Conservation (phyloP, 1,139 yeast genomes). For the Lipomyces yarrowii region DNA sequence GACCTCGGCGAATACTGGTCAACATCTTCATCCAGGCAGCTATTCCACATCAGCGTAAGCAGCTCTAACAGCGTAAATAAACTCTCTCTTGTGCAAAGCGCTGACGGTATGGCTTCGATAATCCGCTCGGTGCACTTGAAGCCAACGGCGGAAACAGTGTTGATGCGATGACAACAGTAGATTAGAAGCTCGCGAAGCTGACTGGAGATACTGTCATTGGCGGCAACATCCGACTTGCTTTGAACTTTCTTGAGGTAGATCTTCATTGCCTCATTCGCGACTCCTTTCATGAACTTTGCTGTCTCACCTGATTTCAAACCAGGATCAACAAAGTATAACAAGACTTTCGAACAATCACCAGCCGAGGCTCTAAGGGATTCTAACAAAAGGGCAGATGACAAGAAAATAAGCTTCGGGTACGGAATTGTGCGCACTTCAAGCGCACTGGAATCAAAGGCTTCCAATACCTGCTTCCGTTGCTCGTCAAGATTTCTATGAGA, state of each 20-base stretch:
- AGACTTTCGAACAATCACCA: constrained; percentile 77
- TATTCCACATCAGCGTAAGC: constrained; percentile 72
- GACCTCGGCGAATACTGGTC: constrained; percentile 84
- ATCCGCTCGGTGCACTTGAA: constrained; percentile 74
- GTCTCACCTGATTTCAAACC: constrained; percentile 72
- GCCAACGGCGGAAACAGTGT: constrained; percentile 77
- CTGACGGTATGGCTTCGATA: constrained; percentile 71
- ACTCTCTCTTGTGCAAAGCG: constrained; percentile 73
- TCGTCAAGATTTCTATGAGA: constrained; percentile 56
- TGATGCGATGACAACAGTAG: constrained; percentile 76
- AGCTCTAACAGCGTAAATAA: constrained; percentile 80
- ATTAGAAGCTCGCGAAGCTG: constrained; percentile 72
- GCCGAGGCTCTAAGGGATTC: constrained; percentile 78
- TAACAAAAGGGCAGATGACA: constrained; percentile 77
- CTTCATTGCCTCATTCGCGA: constrained; percentile 62
- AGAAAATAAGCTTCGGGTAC: constrained; percentile 81
- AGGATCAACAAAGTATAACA: constrained; percentile 84
- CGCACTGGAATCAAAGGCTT: constrained; percentile 33
- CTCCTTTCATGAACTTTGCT: constrained; percentile 67
- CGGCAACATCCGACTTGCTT: constrained; percentile 46
- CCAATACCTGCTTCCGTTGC: constrained; percentile 40
- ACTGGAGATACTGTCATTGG: constrained; percentile 62
- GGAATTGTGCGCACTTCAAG: constrained; percentile 56
- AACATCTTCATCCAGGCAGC: constrained; percentile 83
- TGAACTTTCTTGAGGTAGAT: constrained; percentile 61